Evolutionary conservation across 73 alveolate species (phyloP).

Genomic region (Symbiodinium natans): DNA sequence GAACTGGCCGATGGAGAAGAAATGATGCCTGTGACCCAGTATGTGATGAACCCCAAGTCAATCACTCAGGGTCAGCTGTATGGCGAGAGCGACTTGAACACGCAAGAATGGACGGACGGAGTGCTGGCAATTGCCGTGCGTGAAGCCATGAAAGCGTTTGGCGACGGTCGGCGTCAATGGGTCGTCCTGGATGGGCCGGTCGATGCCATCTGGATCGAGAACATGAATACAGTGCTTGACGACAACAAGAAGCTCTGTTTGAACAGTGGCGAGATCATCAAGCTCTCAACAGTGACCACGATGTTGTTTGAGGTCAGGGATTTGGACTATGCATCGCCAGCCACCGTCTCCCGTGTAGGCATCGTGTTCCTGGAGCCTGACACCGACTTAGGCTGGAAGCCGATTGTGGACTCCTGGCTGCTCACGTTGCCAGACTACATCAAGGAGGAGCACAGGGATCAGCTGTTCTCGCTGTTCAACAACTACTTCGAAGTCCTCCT

Average conservation of each 20-base stretch:
- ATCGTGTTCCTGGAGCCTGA: constrained; percentile 99
- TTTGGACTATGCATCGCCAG: constrained; percentile 99
- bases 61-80: constrained; percentile 95
- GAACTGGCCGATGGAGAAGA: constrained; percentile 96
- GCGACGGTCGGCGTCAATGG: constrained; percentile 97
- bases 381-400: constrained; percentile 97
- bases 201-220: constrained; percentile 99
- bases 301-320: constrained; percentile 99
- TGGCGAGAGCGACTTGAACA: constrained; percentile 97
- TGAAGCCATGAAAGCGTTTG: constrained; percentile 97
- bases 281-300: constrained; percentile 71
- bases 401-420: constrained; percentile 97
- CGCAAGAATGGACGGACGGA: constrained; percentile 99
- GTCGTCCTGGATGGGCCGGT: constrained; percentile 99
- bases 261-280: constrained; percentile 96
- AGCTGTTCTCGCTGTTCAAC: constrained; percentile 94
- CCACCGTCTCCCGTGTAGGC: constrained; percentile 99
- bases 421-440: constrained; percentile 95
- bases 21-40: constrained; percentile 80
- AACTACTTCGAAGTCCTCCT: constrained; percentile 95
- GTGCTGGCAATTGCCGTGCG: constrained; percentile 98
- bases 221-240: constrained; percentile 99
- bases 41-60: constrained; percentile 96
- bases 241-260: constrained; percentile 98
- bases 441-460: constrained; percentile 94